phyloP scores from a whole-genome alignment of 192 early-diverging fungal genomes.

The Coemansia sp. region DNA sequence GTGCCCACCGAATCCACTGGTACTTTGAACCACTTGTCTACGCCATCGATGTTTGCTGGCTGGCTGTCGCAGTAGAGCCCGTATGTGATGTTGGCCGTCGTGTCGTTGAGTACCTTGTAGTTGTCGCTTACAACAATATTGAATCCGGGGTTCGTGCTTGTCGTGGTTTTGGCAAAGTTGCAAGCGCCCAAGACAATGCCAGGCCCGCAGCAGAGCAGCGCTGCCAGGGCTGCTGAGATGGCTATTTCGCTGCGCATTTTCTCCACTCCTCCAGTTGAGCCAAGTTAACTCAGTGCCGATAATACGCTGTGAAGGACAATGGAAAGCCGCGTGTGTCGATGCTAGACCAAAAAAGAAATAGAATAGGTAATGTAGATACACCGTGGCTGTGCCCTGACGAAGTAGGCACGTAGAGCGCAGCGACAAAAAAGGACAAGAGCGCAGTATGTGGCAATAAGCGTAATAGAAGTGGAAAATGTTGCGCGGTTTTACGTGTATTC shows the following conservation, averaged over 20 bases:
- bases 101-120: conserved; percentile 55
- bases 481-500: too few species aligned
- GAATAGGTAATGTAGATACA: neutral
- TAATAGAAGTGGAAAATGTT: too few species aligned
- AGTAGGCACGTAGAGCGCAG: neutral
- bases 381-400: neutral
- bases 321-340: neutral
- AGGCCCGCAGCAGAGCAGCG: neutral
- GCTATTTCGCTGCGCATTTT: conserved; percentile 22
- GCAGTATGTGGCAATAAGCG: conserved; percentile 9
- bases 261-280: neutral
- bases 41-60: conserved; percentile 24
- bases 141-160: conserved; percentile 45
- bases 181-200: conserved; percentile 23
- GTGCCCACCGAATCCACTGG: conserved; percentile 42
- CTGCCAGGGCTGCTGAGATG: neutral
- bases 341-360: neutral
- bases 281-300: neutral
- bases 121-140: conserved; percentile 42
- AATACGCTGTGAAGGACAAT: neutral
- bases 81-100: conserved; percentile 27
- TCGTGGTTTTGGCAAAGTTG: conserved; percentile 29
- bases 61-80: conserved; percentile 50
- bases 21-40: conserved; percentile 54
- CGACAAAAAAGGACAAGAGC: neutral